Evolutionary conservation across 805 yeast genomes (phyloP), one percentile per base, ranked within the genome.

Genomic region (Tetrapisispora phaffii): DNA sequence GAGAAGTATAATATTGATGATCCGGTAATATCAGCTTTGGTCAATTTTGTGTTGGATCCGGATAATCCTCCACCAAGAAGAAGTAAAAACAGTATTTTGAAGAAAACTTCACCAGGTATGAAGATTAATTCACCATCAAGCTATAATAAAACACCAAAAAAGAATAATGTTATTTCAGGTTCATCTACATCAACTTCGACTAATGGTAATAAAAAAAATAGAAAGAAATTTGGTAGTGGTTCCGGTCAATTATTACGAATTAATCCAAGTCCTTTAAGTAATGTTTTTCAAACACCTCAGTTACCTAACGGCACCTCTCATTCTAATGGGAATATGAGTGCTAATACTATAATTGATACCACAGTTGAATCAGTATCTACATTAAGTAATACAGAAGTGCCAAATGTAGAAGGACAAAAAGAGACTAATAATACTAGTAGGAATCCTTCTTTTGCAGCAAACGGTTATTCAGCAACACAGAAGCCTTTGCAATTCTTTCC

Each of bases 41-140:
- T 83, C 41, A 73, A 72, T 39, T 82, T 77, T 54, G 73, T 59
- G 54, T 74, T 74, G 51, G 74, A 65, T 55, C 71, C 67, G 45
- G 69, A 62, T 57, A 67, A 70, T 32, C 75, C 76, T 2, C 63
- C 75, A 5, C 60, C 65, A 26, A 68, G 67, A 46, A 68, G 71
- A 54, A 52, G 66, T 20, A 70, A 71, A 50, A 56, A 60, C 46
- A 60, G 63, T 44, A 49, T 59, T 12, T 44, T 58, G 50, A 50
- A 62, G 44, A 60, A 59, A 47, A 47, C 55, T 28, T 56, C 63
- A 7, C 64, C 66, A 4, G 60, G 59, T 32, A 53, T 58, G 20
- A 55, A 57, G 36, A 59, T 60, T 7, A 47, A 62, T 4, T 62
- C 66, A 1, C 66, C 66, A 1, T 62, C 66, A 5, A 56, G 63